phyloP scores from a whole-genome alignment of 495 filamentous ascomycete species.

The Cercophora newfieldiana region DNA sequence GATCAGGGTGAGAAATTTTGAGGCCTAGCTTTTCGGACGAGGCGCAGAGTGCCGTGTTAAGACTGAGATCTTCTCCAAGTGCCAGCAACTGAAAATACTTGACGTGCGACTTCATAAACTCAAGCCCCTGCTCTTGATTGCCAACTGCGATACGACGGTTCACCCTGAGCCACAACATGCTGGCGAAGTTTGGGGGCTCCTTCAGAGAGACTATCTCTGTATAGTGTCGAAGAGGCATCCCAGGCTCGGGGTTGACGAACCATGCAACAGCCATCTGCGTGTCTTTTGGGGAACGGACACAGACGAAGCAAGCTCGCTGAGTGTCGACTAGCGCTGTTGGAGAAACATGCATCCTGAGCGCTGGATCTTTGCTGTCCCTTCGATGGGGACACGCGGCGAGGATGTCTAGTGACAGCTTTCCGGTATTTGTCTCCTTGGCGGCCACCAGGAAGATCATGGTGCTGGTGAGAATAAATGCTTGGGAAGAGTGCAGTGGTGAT shows the following conservation, averaged over 20 bases:
- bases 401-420: constrained; percentile 24
- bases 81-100: constrained; percentile 35
- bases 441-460: constrained; percentile 37
- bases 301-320: constrained; percentile 29
- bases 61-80: constrained; percentile 28
- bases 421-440: constrained; percentile 9
- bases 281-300: constrained; percentile 26
- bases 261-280: constrained; percentile 29
- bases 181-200: constrained; percentile 17
- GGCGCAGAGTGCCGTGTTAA: constrained; percentile 32
- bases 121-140: constrained; percentile 1
- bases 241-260: constrained; percentile 28
- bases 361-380: constrained; percentile 37
- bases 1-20: background rate
- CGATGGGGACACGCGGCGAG: constrained; percentile 50
- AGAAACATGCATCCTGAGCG: constrained; percentile 39
- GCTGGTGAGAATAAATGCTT: constrained; percentile 60
- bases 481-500: constrained; percentile 46
- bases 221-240: constrained; percentile 23
- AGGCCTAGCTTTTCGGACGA: constrained; percentile 24
- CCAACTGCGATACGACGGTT: constrained; percentile 8
- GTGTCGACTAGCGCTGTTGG: constrained; percentile 21
- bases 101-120: constrained; percentile 9
- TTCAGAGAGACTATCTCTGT: constrained; percentile 24
- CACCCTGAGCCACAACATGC: constrained; percentile 28